phyloP scores from a whole-genome alignment of 2,329 filamentous ascomycete genomes.

The Pyricularia pennisetigena region DNA sequence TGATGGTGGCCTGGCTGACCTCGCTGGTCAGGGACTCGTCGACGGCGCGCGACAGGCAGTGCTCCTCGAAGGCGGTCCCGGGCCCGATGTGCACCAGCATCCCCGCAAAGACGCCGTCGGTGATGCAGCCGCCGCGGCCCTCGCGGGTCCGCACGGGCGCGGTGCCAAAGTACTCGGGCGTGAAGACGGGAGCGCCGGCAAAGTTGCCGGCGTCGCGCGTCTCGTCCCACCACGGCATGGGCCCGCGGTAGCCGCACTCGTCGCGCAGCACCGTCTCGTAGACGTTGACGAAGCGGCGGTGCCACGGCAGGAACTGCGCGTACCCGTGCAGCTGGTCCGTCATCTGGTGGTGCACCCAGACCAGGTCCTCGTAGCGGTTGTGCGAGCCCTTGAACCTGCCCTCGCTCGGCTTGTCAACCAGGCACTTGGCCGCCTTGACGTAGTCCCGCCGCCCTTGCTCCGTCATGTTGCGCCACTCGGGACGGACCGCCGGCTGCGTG shows the following conservation, averaged over 20 bases:
- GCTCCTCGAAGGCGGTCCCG: constrained; percentile 14
- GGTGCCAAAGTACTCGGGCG: constrained; percentile 17
- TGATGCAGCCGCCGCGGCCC: constrained; percentile 21
- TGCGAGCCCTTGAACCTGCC: constrained; percentile 2
- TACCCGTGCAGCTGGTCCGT: constrained; percentile 12
- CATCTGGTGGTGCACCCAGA: constrained; percentile 9
- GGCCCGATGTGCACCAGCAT: constrained; percentile 21
- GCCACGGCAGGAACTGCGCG: constrained; percentile 26
- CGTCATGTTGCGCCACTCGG: constrained; percentile 9
- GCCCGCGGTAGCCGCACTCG: constrained; percentile 25
- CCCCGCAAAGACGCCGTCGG: constrained; percentile 19
- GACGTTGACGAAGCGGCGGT: constrained; percentile 25
- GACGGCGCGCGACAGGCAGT: constrained; percentile 23
- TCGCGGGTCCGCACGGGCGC: constrained; percentile 16
- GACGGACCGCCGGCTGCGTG: background rate
- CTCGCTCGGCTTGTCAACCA: background rate
- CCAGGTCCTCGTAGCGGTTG: constrained; percentile 7
- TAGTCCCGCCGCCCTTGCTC: background rate
- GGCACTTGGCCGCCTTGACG: constrained; percentile 6
- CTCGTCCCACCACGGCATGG: constrained; percentile 31
- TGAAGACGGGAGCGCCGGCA: constrained; percentile 19
- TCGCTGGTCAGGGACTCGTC: constrained; percentile 20
- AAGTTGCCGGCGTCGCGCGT: constrained; percentile 22
- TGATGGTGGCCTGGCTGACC: constrained; percentile 19
- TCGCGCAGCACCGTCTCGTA: constrained; percentile 26